Percentiles rank a stretch among this genome's conserved stretches.
phyloP scores from a whole-genome alignment of 345 rosid genomes.

The Eutrema heterophyllum region DNA sequence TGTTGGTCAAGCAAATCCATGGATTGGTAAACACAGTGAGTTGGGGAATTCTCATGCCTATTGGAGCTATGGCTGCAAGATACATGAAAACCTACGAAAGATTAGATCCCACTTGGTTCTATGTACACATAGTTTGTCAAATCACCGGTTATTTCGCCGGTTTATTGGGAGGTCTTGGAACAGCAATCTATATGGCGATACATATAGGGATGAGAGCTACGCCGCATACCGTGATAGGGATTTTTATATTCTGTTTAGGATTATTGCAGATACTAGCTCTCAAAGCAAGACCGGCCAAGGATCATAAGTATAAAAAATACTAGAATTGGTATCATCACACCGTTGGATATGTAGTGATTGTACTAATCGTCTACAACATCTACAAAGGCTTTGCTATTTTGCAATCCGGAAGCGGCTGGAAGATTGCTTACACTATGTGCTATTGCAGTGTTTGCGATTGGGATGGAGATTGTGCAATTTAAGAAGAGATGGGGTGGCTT shows the following conservation, averaged over 20 bases:
- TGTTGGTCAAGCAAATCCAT: conserved; percentile 40
- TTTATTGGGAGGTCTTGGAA: conserved; percentile 30
- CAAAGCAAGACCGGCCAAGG: conserved; percentile 49
- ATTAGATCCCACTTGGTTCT: conserved; percentile 76
- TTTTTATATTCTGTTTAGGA: conserved; percentile 4
- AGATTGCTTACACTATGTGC: conserved; percentile 37
- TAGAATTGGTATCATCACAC: conserved; percentile 81
- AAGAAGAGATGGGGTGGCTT: conserved; percentile 17
- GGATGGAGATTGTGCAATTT: conserved; percentile 22
- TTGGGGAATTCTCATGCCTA: conserved; percentile 80
- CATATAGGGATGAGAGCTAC: conserved; percentile 8
- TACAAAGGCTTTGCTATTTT: conserved; percentile 56
- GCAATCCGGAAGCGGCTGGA: conserved; percentile 46
- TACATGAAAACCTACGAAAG: conserved; percentile 61
- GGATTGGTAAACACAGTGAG: conserved; percentile 47
- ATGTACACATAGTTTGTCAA: not conserved
- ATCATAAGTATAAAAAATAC: conserved; percentile 60
- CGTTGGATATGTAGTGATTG: conserved; percentile 51
- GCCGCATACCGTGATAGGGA: not conserved
- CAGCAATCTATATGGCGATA: conserved; percentile 22
- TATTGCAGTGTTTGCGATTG: conserved; percentile 9
- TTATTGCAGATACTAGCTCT: conserved; percentile 24
- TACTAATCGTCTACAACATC: conserved; percentile 52
- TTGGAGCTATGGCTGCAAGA: conserved; percentile 62
- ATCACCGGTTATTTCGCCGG: conserved; percentile 55